Evolutionary conservation across 805 yeast genomes (phyloP).

Genomic region (Candida stauntonica): DNA sequence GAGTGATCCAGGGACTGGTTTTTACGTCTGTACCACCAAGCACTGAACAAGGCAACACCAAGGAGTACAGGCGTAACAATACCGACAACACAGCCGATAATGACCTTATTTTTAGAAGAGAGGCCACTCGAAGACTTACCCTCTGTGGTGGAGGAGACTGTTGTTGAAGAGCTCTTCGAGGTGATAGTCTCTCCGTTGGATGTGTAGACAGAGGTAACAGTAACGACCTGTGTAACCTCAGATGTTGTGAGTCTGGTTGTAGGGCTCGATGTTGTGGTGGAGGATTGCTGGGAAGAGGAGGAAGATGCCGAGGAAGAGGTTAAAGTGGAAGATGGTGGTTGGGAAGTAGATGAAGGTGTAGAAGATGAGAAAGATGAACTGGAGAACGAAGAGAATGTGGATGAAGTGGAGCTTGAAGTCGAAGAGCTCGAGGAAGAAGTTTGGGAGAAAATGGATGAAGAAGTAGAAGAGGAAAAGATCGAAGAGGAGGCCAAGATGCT

Average conservation of each 20-base stretch:
- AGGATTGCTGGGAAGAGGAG: conserved; percentile 7
- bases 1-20: conserved; percentile 20
- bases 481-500: conserved; percentile 1
- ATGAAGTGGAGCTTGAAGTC: conserved; percentile 6
- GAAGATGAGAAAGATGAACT: conserved; percentile 7
- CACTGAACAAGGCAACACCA: conserved; percentile 10
- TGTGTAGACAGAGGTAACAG: conserved; percentile 15
- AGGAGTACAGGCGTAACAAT: conserved; percentile 57
- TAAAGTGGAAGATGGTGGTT: conserved; percentile 10
- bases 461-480: conserved; percentile 6
- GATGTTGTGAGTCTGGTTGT: conserved; percentile 4
- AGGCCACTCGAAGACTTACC: conserved; percentile 33
- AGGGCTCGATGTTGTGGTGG: conserved; percentile 1
- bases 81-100: conserved; percentile 69
- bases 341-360: conserved; percentile 9
- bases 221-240: conserved; percentile 15
- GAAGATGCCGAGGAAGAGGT: conserved; percentile 12
- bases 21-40: conserved; percentile 19
- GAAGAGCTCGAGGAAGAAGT: conserved; percentile 7
- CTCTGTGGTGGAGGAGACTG: conserved; percentile 16
- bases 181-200: conserved; percentile 15
- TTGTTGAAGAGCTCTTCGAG: conserved; percentile 17
- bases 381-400: conserved; percentile 11
- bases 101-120: conserved; percentile 45
- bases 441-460: conserved; percentile 1